Conservation (phyloP, 768 basidiomycete genomes). For the Macrolepiota fuliginosa region DNA sequence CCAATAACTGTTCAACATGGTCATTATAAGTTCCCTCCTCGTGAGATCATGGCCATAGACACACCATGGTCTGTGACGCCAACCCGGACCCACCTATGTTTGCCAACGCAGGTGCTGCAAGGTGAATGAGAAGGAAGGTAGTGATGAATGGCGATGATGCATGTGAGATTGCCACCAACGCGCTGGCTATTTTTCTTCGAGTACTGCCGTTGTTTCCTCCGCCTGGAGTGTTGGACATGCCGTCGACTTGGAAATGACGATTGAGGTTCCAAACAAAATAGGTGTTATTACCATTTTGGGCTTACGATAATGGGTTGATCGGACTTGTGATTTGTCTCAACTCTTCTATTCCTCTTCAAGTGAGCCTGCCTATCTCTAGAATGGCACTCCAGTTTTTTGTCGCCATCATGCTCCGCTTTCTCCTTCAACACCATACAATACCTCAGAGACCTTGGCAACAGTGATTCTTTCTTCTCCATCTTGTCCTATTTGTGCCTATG, state of each 20-base stretch:
- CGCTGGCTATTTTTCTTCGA: not conserved
- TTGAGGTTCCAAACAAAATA: not conserved
- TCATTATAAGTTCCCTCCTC: not conserved
- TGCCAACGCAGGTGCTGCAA: slow-evolving; percentile 71
- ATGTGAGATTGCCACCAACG: slow-evolving; percentile 60
- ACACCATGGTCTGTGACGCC: slow-evolving; percentile 75
- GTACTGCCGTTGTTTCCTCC: not conserved
- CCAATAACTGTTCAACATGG: slow-evolving; percentile 57
- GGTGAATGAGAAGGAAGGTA: slow-evolving; percentile 76
- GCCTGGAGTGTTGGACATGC: not conserved
- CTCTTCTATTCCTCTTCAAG: too few relatives aligned
- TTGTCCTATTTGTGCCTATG: too few relatives aligned
- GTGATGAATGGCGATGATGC: slow-evolving; percentile 73
- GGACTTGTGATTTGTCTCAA: too few relatives aligned
- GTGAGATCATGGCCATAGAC: slow-evolving; percentile 18
- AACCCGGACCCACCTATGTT: slow-evolving; percentile 65
- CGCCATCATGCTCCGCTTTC: too few relatives aligned
- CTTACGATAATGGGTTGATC: too few relatives aligned
- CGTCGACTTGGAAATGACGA: not conserved
- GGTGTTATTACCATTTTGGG: too few relatives aligned
- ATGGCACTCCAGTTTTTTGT: too few relatives aligned
- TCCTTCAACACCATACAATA: too few relatives aligned
- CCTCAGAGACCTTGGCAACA: too few relatives aligned
- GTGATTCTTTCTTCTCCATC: too few relatives aligned
- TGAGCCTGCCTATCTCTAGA: too few relatives aligned